phyloP scores from a whole-genome alignment of 1,139 yeast genomes.

The Yamadazyma atmosphaerica region DNA sequence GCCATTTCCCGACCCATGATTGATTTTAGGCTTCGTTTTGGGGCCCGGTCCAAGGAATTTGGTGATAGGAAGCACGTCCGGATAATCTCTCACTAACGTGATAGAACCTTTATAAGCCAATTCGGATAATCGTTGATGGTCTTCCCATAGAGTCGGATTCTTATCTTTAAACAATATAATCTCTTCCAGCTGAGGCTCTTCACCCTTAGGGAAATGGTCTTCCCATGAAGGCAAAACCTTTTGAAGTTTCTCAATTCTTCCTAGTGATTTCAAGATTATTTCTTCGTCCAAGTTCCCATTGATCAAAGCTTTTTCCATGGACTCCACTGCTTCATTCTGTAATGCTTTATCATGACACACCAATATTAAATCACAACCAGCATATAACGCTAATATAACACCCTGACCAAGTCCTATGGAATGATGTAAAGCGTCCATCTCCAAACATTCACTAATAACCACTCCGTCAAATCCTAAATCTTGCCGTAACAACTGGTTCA shows the following conservation, averaged over 20 bases:
- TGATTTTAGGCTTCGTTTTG: slow-evolving; percentile 3
- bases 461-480: slow-evolving; percentile 59
- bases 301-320: slow-evolving; percentile 52
- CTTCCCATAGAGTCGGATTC: slow-evolving; percentile 36
- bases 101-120: slow-evolving; percentile 54
- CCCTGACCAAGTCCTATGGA: slow-evolving; percentile 70
- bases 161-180: slow-evolving; percentile 26
- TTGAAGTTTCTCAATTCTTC: slow-evolving; percentile 48
- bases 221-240: slow-evolving; percentile 48
- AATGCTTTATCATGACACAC: slow-evolving; percentile 59
- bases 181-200: slow-evolving; percentile 25
- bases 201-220: slow-evolving; percentile 43
- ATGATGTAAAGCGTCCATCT: slow-evolving; percentile 63
- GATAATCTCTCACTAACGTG: slow-evolving; percentile 58
- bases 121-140: slow-evolving; percentile 47
- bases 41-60: slow-evolving; percentile 23
- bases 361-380: slow-evolving; percentile 67
- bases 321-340: slow-evolving; percentile 60
- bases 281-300: slow-evolving; percentile 54
- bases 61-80: slow-evolving; percentile 52
- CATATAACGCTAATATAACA: slow-evolving; percentile 58
- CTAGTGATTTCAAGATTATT: slow-evolving; percentile 39
- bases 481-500: slow-evolving; percentile 52
- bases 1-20: slow-evolving; percentile 1
- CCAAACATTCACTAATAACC: slow-evolving; percentile 65